Conservation (phyloP, 495 filamentous ascomycete species). For the Mycothermus thermophilus region DNA sequence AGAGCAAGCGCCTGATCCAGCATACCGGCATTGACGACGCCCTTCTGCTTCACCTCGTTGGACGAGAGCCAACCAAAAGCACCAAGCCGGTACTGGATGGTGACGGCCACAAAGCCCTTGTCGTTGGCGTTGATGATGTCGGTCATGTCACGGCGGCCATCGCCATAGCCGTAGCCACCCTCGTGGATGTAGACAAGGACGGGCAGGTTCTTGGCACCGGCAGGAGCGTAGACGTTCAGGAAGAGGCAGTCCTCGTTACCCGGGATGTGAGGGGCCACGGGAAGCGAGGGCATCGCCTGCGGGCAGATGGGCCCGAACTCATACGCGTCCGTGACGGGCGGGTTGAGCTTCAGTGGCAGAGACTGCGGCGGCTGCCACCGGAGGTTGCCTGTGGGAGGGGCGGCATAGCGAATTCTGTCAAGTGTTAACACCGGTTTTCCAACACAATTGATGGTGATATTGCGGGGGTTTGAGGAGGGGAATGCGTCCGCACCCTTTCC, state of each 20-base stretch:
- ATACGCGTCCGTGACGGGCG: constrained; percentile 7
- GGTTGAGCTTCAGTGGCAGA: not conserved
- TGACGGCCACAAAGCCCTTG: constrained; percentile 29
- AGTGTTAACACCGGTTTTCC: not conserved
- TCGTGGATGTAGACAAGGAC: constrained; percentile 36
- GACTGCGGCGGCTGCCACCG: constrained; percentile 23
- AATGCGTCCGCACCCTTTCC: constrained; percentile 22
- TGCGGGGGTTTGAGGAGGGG: not conserved
- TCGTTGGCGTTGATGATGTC: constrained; percentile 33
- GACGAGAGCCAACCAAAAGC: constrained; percentile 20
- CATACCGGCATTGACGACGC: constrained; percentile 19
- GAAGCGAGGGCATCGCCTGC: constrained; percentile 8
- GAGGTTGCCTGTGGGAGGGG: constrained; percentile 13
- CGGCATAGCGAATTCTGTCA: constrained; percentile 19
- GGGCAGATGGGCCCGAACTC: constrained; percentile 11
- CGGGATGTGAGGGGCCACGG: constrained; percentile 4
- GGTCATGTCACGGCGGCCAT: constrained; percentile 21
- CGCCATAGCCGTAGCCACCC: constrained; percentile 31
- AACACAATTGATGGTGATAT: not conserved
- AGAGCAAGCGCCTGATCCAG: constrained; percentile 54
- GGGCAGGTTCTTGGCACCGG: constrained; percentile 21
- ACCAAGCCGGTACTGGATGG: constrained; percentile 32
- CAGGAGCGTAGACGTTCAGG: constrained; percentile 27
- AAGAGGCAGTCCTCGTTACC: constrained; percentile 31
- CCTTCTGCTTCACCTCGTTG: constrained; percentile 11